A percentile compares a stretch with the other conserved stretches of the same genome.
Conservation (phyloP, 495 filamentous ascomycete species). For the Penicillium canescens region DNA sequence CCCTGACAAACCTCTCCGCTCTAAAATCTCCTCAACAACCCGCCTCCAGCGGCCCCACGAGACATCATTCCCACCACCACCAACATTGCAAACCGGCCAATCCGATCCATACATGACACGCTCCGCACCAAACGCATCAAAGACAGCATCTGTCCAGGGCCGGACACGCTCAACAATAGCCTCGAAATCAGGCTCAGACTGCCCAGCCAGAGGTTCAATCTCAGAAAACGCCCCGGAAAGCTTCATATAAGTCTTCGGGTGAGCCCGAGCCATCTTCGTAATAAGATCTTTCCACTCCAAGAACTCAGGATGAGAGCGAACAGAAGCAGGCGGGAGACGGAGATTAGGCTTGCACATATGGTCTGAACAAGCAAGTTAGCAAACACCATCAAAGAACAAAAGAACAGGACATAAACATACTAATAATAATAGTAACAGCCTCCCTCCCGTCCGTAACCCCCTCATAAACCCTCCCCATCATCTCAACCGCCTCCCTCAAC, state of each 20-base stretch:
- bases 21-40: constrained; percentile 56
- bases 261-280: constrained; percentile 49
- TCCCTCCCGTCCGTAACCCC: constrained; percentile 56
- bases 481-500: constrained; percentile 67
- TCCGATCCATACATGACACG: constrained; percentile 86
- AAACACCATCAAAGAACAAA: neutral
- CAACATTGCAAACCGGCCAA: constrained; percentile 83
- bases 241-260: constrained; percentile 74
- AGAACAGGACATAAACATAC: constrained; percentile 39
- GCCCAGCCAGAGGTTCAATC: constrained; percentile 50
- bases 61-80: constrained; percentile 53
- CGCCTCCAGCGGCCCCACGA: constrained; percentile 51
- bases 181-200: constrained; percentile 37
- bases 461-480: constrained; percentile 66
- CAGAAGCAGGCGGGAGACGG: constrained; percentile 36
- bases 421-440: constrained; percentile 64
- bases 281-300: constrained; percentile 47
- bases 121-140: constrained; percentile 67
- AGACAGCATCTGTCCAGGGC: constrained; percentile 67
- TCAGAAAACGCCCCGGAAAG: constrained; percentile 82
- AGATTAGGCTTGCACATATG: constrained; percentile 89
- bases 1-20: constrained; percentile 53
- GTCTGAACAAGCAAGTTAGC: constrained; percentile 46
- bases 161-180: constrained; percentile 41
- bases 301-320: constrained; percentile 57